A percentile compares a stretch with the other conserved stretches of the same genome.
Conservation (phyloP, 176 grass and related monocot species). For the Carex littledalei region DNA sequence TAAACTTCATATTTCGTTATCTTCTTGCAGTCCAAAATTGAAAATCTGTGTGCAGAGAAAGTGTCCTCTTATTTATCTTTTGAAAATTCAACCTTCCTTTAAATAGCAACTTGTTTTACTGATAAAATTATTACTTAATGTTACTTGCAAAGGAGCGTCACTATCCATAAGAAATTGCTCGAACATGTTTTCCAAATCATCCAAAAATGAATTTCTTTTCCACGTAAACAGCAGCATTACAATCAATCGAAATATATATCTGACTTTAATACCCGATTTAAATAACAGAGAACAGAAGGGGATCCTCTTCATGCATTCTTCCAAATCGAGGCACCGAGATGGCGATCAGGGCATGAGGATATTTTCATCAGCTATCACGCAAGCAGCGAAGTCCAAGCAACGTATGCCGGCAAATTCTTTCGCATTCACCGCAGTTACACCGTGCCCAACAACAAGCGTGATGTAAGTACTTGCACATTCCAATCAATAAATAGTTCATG, state of each 20-base stretch:
- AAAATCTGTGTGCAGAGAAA: not conserved
- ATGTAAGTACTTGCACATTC: slow-evolving; percentile 25
- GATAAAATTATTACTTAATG: not conserved
- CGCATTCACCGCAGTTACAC: slow-evolving; percentile 36
- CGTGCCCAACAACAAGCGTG: slow-evolving; percentile 34
- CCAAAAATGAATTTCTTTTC: not conserved
- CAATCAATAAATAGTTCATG: not conserved
- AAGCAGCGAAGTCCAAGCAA: slow-evolving; percentile 39
- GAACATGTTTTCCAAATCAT: not conserved
- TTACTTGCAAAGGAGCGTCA: not conserved
- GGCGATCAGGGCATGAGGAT: slow-evolving; percentile 38
- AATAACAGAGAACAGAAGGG: slow-evolving; percentile 39
- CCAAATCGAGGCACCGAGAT: slow-evolving; percentile 43
- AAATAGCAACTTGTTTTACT: not conserved
- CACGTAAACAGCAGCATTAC: not conserved
- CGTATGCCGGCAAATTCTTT: slow-evolving; percentile 47
- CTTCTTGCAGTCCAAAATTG: not conserved
- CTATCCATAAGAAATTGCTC: not conserved
- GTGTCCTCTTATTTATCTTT: not conserved
- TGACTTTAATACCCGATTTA: not conserved
- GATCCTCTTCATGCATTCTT: slow-evolving; percentile 43
- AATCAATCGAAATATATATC: not conserved
- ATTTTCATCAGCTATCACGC: slow-evolving; percentile 55
- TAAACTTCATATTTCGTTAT: not conserved
- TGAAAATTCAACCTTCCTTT: not conserved